Base-by-base conservation (phyloP, 257 asterid genomes). In the Striga asiatica region DNA sequence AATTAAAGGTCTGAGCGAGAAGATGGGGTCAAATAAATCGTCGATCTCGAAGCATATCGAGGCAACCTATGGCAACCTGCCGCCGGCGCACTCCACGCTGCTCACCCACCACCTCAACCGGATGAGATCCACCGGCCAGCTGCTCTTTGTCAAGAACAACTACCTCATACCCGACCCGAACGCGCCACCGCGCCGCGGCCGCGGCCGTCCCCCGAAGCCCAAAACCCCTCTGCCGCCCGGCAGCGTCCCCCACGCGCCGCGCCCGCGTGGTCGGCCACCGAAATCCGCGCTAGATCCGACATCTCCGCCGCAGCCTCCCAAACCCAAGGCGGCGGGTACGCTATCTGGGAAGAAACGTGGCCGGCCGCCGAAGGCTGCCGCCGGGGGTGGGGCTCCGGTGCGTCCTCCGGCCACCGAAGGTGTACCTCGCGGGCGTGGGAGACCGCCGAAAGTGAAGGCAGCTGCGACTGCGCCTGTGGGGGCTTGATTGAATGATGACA, bases 181-280 rank as follows among this genome's bases (percentile, higher is more conserved):
- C 54, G 71, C 89, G 2, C 94, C 95, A 6, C 92, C 84, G 1
- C 92, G 84, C 2, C 95, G 94, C 0, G 95, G 95, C n/a, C 94
- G 97, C 2, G 97, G 97, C 0, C 95, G 97, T 2, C 97, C 97
- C 0, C 95, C 97, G 0, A 88, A 88, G 68, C 83, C 92, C 2
- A 88, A 88, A 65, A 11, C 73, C 0, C 61, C 78, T 1, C 65
- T 74, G 0, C 75, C 92, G 0, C 47, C 75, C 0, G 84, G 71
- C 0, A 50, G 66, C 0, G 59, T 62, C 0, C 66, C 58, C 0
- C 64, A 76, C 0, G 66, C 91, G 0, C 79, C 94, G 0, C 74
- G 95, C 3, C 91, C 93, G 1, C 85, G 95, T 1, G 95, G 97
- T 5, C 77, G 95, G 2, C 96, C 95, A 0, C 91, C 95, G 0